phyloP scores from a whole-genome alignment of 805 yeast genomes.

The Priceomyces haplophilus region DNA sequence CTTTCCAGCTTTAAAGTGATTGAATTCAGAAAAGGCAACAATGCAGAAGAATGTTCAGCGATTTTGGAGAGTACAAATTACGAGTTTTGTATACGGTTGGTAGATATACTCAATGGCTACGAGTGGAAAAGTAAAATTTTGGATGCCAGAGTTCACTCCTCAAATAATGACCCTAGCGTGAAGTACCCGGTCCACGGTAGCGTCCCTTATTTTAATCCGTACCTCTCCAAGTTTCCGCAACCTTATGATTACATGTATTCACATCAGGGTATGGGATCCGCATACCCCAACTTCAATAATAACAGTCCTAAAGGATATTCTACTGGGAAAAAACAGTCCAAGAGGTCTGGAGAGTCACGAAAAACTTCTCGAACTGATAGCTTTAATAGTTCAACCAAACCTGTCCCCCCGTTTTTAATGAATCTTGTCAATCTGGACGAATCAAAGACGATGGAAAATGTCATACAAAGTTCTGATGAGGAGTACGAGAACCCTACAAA shows the following conservation, averaged over 20 bases:
- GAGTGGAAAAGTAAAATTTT: conserved; percentile 21
- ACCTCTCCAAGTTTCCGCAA: conserved; percentile 3
- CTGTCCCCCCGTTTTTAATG: conserved; percentile 27
- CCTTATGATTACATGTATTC: conserved; percentile 6
- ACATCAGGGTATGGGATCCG: not conserved
- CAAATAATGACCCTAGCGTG: not conserved
- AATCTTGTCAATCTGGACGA: conserved; percentile 16
- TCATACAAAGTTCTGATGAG: conserved; percentile 4
- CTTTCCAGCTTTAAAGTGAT: conserved; percentile 6
- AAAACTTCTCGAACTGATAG: conserved; percentile 11
- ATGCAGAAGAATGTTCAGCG: conserved; percentile 6
- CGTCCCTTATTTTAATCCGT: conserved; percentile 5
- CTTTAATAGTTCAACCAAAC: conserved; percentile 8
- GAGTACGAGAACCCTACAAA: conserved; percentile 5
- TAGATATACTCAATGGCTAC: conserved; percentile 21
- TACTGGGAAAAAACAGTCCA: conserved; percentile 9
- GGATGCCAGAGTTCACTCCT: conserved; percentile 11
- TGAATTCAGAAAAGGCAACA: conserved; percentile 5
- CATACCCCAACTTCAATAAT: conserved; percentile 4
- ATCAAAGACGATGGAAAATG: not conserved
- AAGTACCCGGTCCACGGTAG: not conserved
- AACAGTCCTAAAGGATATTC: conserved; percentile 6
- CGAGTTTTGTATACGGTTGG: conserved; percentile 6
- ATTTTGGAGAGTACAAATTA: conserved; percentile 6
- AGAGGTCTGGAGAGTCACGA: conserved; percentile 12